A percentile compares a stretch with the other conserved stretches of the same genome.
These are phyloP conservation scores for Trypanosoma grayi DNA, from an alignment of 208 protist species.

Conservation along the genomic window DNA sequence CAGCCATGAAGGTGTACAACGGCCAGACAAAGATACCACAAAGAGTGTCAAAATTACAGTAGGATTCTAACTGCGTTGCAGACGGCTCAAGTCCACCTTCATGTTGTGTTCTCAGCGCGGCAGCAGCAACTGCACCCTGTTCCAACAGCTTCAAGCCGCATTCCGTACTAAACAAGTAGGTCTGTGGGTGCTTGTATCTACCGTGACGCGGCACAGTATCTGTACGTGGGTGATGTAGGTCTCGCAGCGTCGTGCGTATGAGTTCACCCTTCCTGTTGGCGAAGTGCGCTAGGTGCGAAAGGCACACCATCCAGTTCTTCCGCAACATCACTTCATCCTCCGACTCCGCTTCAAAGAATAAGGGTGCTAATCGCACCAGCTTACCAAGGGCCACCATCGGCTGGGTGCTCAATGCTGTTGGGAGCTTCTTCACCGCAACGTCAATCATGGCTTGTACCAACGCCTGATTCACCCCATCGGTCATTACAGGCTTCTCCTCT, in stretches of 20 bases:
- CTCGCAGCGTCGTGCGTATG: conserved; percentile 4
- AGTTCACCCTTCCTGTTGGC: conserved; percentile 8
- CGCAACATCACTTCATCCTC: not conserved
- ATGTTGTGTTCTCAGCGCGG: not conserved
- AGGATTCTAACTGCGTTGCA: not conserved
- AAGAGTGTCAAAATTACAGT: conserved; percentile 51
- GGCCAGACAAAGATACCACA: conserved; percentile 81
- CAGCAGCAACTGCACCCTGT: conserved; percentile 22
- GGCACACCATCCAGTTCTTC: conserved; percentile 19
- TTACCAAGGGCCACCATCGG: conserved; percentile 17
- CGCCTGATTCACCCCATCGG: conserved; percentile 1
- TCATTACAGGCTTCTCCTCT: not conserved
- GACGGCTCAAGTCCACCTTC: not conserved
- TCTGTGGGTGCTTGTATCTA: conserved; percentile 11
- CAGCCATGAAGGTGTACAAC: conserved; percentile 52
- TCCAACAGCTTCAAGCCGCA: conserved; percentile 63
- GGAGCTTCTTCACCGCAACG: not conserved
- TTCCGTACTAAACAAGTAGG: conserved; percentile 64
- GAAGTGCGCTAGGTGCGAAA: conserved; percentile 1
- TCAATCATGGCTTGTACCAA: conserved; percentile 14
- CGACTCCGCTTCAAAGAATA: not conserved
- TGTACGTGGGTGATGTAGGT: conserved; percentile 5
- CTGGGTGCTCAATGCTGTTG: not conserved
- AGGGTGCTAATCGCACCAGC: conserved; percentile 22
- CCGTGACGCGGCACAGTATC: not conserved